Conservation (phyloP, 1,139 yeast genomes). For the Taphrina sp. region DNA sequence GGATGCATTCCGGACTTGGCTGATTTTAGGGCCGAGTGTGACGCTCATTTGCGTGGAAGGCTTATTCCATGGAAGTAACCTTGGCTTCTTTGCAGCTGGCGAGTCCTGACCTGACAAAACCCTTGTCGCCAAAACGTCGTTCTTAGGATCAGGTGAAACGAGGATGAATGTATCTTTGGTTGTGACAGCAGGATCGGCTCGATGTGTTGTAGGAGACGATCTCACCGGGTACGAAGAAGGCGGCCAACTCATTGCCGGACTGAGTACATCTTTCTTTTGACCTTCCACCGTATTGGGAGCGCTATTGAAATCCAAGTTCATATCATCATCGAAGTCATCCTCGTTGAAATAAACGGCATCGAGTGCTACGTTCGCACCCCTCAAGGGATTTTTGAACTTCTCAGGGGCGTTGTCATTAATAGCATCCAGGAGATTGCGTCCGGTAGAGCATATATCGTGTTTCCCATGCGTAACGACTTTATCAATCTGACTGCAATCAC, state of each 20-base stretch:
- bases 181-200: too few relatives aligned
- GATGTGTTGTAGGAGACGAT: too few relatives aligned
- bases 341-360: slow-evolving; percentile 31
- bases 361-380: not conserved
- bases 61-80: slow-evolving; percentile 4
- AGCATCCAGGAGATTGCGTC: slow-evolving; percentile 1
- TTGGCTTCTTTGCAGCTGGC: not conserved
- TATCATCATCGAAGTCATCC: slow-evolving; percentile 35
- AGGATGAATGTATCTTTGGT: too few relatives aligned
- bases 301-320: slow-evolving; percentile 26
- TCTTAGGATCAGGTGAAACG: too few relatives aligned
- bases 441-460: not conserved
- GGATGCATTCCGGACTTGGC: slow-evolving; percentile 1
- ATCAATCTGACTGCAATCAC: not conserved
- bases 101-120: too few relatives aligned
- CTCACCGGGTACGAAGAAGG: slow-evolving; percentile 14
- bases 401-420: slow-evolving; percentile 1
- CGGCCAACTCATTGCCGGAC: slow-evolving; percentile 13
- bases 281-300: slow-evolving; percentile 11
- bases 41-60: not conserved
- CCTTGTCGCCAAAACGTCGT: too few relatives aligned
- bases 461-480: not conserved
- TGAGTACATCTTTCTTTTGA: slow-evolving; percentile 11
- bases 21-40: not conserved
- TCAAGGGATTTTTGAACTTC: not conserved